Base-by-base conservation (phyloP, 495 filamentous ascomycete genomes). In the Entonaema liquescens region DNA sequence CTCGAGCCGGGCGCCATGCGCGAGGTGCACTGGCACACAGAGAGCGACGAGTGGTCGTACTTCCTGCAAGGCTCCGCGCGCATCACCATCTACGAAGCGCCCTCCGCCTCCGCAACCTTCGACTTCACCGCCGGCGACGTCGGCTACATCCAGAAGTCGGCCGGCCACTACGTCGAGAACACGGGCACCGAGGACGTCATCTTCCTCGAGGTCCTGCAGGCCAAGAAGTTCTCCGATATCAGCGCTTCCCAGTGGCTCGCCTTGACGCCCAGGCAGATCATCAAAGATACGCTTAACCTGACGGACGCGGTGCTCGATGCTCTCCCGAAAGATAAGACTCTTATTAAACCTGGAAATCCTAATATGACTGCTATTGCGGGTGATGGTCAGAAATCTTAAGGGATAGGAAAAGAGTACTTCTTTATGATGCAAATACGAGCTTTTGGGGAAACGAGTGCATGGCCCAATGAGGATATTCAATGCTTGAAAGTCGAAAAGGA, bases 1-100 rank as follows among this genome's bases (percentile, higher is more conserved):
- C 84, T 94, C 17, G 81, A 88, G 42, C 90, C 91, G 0, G 90
- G 90, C 42, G 90, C 88, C 0, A 86, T 94, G 85, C 86, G 92
- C 2, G 92, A 94, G 75, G 86, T 94, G 44, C 91, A 94, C 78
- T 94, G 92, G 91, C 91, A 93, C 68, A 89, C 90, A 0, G 85
- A 83, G 8, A 87, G 86, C 23, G 91, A 93, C 76, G 91, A 93
- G 71, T 94, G 90, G 91, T 86, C 85, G 1, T 94, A 90, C 79
- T 93, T 93, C 80, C 85, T 93, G 52, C 76, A 84, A 28, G 91
- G 92, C 0, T 82, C 83, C 0, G 92, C 86, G 0, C 84, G 92
- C 3, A 89, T 91, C 13, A 93, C 90, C 0, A 79, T 93, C 5
- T 93, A 88, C 75, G 78, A 82, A 5, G 88, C 90, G 0, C 85